Evolutionary conservation across 331 rosid genomes (phyloP), one percentile per base, ranked within the genome.

Genomic region (Cucumis variabilis): DNA sequence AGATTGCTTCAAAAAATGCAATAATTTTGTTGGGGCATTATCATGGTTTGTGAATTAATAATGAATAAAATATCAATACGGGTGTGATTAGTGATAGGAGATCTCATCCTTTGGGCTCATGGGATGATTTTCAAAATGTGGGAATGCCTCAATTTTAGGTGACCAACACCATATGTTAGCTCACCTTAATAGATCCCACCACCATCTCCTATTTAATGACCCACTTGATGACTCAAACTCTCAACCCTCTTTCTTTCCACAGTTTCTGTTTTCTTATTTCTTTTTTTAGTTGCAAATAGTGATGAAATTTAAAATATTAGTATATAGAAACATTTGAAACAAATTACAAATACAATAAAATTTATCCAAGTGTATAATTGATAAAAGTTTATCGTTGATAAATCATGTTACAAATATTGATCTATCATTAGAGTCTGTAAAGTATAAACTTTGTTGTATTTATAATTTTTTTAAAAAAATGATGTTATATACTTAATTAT

Each of bases 121-220:
- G 83, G 63, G 83, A 48, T 77, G 83, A 77, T 77, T 11, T 23
- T 48, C 44, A 78, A 53, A 80, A 80, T 80, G 85, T 81, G 70
- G 28, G 51, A 28, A 27, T 81, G 51, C 85, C 51, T 81, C 68
- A 58, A 27, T 58, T 81, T 81, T 81, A 81, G 85, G 85, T 58
- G 85, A 81, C 85, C 85, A 81, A 2, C 70, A 55, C 85, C 85
- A 81, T 81, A 80, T 80, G 85, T 50, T 27, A 55, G 67, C 44
- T 53, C 24, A 37, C 28, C 44, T 79, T 53, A 24, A 15, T 16
- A 51, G 67, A 79, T 79, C 84, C 67, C 84, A 79, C 84, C 66
- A 51, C 67, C 44, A 24, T 27, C 46, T 46, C 41, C 23, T 6
- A 21, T 24, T 78, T 23, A 78, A 50, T 50, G 41, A 13, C 23